These are phyloP conservation scores for Lecanicillium sp. DNA, from an alignment of 2,329 filamentous ascomycete genomes.

Conservation along the genomic window DNA sequence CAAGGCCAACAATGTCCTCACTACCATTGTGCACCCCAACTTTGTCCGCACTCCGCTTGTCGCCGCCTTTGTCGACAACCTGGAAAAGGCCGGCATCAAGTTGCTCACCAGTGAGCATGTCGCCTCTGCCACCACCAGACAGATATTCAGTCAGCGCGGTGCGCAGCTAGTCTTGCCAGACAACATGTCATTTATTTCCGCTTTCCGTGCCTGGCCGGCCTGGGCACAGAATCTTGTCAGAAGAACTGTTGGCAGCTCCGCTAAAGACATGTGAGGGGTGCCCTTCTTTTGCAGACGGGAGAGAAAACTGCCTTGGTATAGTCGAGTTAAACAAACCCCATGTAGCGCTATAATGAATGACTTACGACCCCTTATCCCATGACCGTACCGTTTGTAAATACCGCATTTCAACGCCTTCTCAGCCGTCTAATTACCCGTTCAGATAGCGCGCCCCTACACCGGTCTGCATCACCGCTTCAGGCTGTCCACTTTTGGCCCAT, in stretches of 20 bases:
- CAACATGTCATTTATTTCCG: slow-evolving; percentile 6
- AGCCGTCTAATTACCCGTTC: no score
- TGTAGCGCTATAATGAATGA: no score
- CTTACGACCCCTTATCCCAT: no score
- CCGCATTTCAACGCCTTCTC: no score
- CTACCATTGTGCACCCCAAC: slow-evolving; percentile 48
- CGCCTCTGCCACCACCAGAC: slow-evolving; percentile 28
- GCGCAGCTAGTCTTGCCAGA: slow-evolving; percentile 33
- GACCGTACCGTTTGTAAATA: no score
- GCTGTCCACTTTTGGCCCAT: no score
- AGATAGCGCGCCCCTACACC: no score
- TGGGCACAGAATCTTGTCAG: slow-evolving; percentile 6
- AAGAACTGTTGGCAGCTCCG: not conserved
- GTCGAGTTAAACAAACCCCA: no score
- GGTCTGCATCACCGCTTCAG: no score
- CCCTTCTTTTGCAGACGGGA: no score
- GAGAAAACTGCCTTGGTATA: no score
- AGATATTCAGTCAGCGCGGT: slow-evolving; percentile 31
- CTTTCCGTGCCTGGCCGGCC: slow-evolving; percentile 2
- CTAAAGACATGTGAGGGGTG: slow-evolving; percentile 4
- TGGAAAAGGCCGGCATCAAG: slow-evolving; percentile 12
- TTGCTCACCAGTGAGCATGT: slow-evolving; percentile 22
- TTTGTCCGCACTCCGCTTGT: slow-evolving; percentile 17
- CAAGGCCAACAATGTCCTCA: slow-evolving; percentile 50
- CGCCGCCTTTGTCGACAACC: slow-evolving; percentile 14